These are phyloP conservation scores for Penicillium sumatraense DNA, from an alignment of 2,329 filamentous ascomycete species.

Conservation along the genomic window DNA sequence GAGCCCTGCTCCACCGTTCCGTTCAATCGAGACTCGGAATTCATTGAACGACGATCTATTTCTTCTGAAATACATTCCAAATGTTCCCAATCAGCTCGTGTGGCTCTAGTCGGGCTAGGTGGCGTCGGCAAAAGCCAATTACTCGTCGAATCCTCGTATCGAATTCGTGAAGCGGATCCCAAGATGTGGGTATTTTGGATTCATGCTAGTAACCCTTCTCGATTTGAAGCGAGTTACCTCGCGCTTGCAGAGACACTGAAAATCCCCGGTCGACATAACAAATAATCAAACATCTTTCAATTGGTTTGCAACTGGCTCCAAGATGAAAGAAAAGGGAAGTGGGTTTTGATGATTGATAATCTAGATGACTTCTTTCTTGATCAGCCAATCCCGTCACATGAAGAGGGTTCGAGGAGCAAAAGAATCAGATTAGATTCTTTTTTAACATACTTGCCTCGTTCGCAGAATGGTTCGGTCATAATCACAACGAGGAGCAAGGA, in stretches of 20 bases:
- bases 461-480: background rate
- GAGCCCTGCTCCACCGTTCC: background rate
- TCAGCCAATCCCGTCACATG: background rate
- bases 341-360: slow-evolving; percentile 1
- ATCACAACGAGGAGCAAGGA: background rate
- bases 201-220: background rate
- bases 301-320: background rate
- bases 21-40: background rate
- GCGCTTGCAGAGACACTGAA: background rate
- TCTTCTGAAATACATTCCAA: background rate
- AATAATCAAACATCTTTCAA: background rate
- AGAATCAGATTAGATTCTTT: no score
- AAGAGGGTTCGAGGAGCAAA: no score
- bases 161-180: background rate
- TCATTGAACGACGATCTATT: background rate
- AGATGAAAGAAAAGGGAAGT: background rate
- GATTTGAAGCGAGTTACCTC: background rate
- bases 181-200: background rate
- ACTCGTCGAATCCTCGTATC: slow-evolving; percentile 4
- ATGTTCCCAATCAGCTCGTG: no score
- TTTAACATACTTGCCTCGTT: background rate
- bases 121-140: background rate
- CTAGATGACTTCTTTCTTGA: background rate
- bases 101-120: background rate
- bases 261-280: background rate